Percentiles rank a stretch among this genome's conserved stretches.
Conservation (phyloP, 345 rosid species). For the Syzygium aqueum region DNA sequence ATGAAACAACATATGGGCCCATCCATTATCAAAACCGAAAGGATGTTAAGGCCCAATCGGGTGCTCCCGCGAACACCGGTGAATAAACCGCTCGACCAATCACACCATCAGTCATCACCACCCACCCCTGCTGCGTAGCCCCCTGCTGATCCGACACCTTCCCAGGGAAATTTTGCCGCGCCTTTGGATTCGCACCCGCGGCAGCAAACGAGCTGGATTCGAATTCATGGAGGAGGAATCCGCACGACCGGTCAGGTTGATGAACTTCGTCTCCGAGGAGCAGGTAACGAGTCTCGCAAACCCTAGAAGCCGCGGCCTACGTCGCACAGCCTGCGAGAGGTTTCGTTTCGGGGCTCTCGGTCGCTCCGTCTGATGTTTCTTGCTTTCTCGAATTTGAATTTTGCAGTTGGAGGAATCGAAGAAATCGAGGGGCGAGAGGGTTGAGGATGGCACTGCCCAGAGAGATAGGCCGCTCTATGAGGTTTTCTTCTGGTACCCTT, state of each 20-base stretch:
- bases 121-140: not conserved
- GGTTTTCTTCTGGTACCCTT: slow-evolving; percentile 17
- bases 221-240: slow-evolving; percentile 60
- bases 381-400: slow-evolving; percentile 2
- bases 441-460: slow-evolving; percentile 94
- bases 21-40: not conserved
- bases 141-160: not conserved
- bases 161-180: not conserved
- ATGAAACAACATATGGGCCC: not conserved
- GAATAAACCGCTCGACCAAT: not conserved
- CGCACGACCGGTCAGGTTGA: slow-evolving; percentile 47
- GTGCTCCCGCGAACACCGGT: not conserved
- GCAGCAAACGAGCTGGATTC: not conserved
- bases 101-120: not conserved
- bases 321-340: not conserved
- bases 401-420: slow-evolving; percentile 74
- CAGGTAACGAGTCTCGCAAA: slow-evolving; percentile 32
- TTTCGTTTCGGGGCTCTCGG: not conserved
- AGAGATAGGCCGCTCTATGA: slow-evolving; percentile 84
- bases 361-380: not conserved
- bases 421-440: slow-evolving; percentile 79
- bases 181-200: not conserved
- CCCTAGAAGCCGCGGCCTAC: not conserved
- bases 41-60: not conserved
- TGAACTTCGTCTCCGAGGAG: slow-evolving; percentile 84